These are phyloP conservation scores for Trichoderma guizhouense DNA, from an alignment of 2,329 filamentous ascomycete species.

Conservation along the genomic window DNA sequence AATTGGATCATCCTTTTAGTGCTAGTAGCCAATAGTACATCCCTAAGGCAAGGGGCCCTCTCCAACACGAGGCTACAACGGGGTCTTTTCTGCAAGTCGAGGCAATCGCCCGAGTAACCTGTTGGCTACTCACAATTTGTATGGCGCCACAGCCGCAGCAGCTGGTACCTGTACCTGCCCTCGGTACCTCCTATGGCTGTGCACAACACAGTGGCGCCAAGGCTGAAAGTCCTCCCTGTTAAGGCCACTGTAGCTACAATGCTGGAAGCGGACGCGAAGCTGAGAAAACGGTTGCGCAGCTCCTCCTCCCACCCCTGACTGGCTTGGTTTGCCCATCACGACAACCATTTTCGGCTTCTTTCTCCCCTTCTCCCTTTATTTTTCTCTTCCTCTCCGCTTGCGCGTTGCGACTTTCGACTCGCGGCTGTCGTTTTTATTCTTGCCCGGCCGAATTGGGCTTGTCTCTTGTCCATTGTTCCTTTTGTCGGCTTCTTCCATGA, in stretches of 20 bases:
- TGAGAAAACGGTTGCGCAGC: constrained; percentile 16
- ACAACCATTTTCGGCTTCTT: constrained; percentile 14
- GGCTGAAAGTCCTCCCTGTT: constrained; percentile 22
- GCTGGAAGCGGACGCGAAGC: constrained; percentile 23
- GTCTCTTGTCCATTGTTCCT: constrained; percentile 14
- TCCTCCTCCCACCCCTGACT: constrained; percentile 20
- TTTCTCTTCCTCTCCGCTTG: constrained; percentile 19
- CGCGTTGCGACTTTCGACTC: constrained; percentile 7
- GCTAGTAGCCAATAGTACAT: constrained; percentile 6
- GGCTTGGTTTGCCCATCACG: constrained; percentile 18
- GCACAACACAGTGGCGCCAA: constrained; percentile 12
- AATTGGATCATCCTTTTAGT: background rate
- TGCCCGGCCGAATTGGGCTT: constrained; percentile 7
- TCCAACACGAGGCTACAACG: constrained; percentile 13
- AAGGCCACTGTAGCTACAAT: constrained; percentile 41
- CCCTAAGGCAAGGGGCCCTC: background rate
- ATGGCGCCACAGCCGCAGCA: background rate
- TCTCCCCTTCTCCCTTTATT: constrained; percentile 22
- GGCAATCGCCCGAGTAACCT: background rate
- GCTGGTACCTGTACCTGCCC: background rate
- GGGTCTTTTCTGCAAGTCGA: background rate
- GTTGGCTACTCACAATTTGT: background rate
- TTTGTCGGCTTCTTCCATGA: constrained; percentile 17
- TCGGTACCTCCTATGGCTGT: constrained; percentile 7
- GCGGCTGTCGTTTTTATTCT: constrained; percentile 16